These are phyloP conservation scores for Houttuynia cordata DNA, from an alignment of 164 flowering plant species.

Conservation along the genomic window DNA sequence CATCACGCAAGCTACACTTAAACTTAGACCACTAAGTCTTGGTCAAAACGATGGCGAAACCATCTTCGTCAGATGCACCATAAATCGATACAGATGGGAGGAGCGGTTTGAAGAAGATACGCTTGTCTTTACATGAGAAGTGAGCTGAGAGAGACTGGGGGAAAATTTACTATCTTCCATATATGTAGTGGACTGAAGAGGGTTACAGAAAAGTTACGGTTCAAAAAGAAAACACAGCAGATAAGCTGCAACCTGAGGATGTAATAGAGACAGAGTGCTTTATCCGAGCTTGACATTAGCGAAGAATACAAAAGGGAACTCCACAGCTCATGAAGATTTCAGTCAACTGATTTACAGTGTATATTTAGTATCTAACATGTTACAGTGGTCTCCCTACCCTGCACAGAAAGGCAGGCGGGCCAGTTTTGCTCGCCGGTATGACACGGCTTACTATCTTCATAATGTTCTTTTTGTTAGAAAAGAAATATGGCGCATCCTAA, in stretches of 20 bases:
- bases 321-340: slow-evolving; percentile 13
- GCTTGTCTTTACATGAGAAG: neutral
- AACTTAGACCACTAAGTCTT: neutral
- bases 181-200: neutral
- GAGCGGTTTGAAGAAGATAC: neutral
- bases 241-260: too few species aligned
- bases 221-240: neutral
- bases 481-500: slow-evolving; percentile 14
- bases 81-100: slow-evolving; percentile 13
- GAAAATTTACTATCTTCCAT: neutral
- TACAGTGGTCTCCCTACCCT: slow-evolving; percentile 15
- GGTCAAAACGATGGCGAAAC: slow-evolving; percentile 12
- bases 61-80: slow-evolving; percentile 6
- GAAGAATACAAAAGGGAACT: neutral
- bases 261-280: too few species aligned
- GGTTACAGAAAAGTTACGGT: neutral
- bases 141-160: neutral
- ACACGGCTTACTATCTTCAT: neutral
- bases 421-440: slow-evolving; percentile 24
- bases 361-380: slow-evolving; percentile 48
- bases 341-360: slow-evolving; percentile 37
- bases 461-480: slow-evolving; percentile 12
- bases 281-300: neutral
- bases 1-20: too few species aligned
- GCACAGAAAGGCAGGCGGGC: slow-evolving; percentile 3